Percentiles rank a stretch among this genome's conserved stretches.
Evolutionary conservation across 805 yeast species (phyloP).

Genomic region (Lipomyces kockii): DNA sequence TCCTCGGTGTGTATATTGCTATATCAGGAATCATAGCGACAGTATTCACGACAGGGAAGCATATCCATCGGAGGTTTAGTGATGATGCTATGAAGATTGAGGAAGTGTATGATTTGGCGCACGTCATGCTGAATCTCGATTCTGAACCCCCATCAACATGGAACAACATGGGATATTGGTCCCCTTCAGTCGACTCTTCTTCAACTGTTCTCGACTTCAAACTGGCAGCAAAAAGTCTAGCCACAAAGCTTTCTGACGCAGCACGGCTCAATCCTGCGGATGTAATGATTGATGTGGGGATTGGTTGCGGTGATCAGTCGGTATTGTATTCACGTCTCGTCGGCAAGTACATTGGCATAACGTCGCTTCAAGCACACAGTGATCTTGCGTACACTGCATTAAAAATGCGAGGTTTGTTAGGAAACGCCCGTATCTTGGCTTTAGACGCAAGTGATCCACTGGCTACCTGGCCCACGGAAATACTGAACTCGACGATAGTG

Average conservation of each 20-base stretch:
- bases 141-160: slow-evolving; percentile 19
- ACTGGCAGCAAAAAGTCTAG: slow-evolving; percentile 19
- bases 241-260: slow-evolving; percentile 15
- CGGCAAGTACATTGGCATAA: slow-evolving; percentile 23
- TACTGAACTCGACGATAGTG: slow-evolving; percentile 9
- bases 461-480: slow-evolving; percentile 23
- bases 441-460: slow-evolving; percentile 25
- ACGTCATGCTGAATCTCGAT: slow-evolving; percentile 30
- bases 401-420: not conserved
- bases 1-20: slow-evolving; percentile 18
- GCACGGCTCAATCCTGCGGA: slow-evolving; percentile 21
- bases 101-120: slow-evolving; percentile 30
- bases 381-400: slow-evolving; percentile 11
- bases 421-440: slow-evolving; percentile 6
- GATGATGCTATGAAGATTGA: too few relatives aligned
- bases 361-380: slow-evolving; percentile 25
- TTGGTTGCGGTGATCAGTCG: slow-evolving; percentile 37
- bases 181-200: not conserved
- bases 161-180: slow-evolving; percentile 37
- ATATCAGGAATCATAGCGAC: slow-evolving; percentile 3
- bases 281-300: slow-evolving; percentile 27
- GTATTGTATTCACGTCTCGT: slow-evolving; percentile 22
- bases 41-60: not conserved
- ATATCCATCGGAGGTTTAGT: not conserved
- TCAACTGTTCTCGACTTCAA: not conserved